Evolutionary conservation across 495 filamentous ascomycete genomes (phyloP), one percentile per base, ranked within the genome.

Genomic region (Tetracladium marchalianum): DNA sequence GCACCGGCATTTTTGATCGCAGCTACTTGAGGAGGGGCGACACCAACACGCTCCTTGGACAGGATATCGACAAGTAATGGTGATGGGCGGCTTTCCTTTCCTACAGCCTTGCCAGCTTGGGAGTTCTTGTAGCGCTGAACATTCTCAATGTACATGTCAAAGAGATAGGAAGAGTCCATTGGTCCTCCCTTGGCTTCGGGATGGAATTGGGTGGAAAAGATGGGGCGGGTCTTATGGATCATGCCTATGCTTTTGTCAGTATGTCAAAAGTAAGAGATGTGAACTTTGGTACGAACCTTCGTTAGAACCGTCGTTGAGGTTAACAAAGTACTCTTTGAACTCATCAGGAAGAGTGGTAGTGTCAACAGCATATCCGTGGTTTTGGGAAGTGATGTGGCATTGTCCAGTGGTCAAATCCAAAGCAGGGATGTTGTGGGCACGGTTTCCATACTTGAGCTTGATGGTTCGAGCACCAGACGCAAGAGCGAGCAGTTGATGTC

Each of bases 181-280:
- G 92, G 92, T 43, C 93, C 92, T 35, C 92, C 92, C 68, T 93
- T 92, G 43, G 92, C 93, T 66, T 97, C 92, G 32, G 92, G 92
- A 61, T 98, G 92, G 78, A 97, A 98, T 65, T 97, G 92, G 46
- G 90, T 94, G 51, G 84, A 87, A 76, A 98, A 97, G 62, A 98
- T 98, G 31, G 92, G 93, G 35, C 93, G 85, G 38, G 85, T 85
- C 62, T 83, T 85, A 75, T 97, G 92, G 60, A 95, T 88, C 52
- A 59, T 59, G 24, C 80, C 96, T 88, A 43, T 78, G 49, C 42
- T 31, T 43, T 31, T 41, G 43, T 67, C 53, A 66, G 56, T 43
- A 34, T 44, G n/a, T 16, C n/a, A n/a, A n/a, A n/a, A n/a, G n/a
- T n/a, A n/a, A n/a, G n/a, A n/a, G n/a, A n/a, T n/a, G n/a, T n/a